These are phyloP conservation scores for Raphanus hybrid DNA, from an alignment of 441 rosid genomes.

Conservation along the genomic window DNA sequence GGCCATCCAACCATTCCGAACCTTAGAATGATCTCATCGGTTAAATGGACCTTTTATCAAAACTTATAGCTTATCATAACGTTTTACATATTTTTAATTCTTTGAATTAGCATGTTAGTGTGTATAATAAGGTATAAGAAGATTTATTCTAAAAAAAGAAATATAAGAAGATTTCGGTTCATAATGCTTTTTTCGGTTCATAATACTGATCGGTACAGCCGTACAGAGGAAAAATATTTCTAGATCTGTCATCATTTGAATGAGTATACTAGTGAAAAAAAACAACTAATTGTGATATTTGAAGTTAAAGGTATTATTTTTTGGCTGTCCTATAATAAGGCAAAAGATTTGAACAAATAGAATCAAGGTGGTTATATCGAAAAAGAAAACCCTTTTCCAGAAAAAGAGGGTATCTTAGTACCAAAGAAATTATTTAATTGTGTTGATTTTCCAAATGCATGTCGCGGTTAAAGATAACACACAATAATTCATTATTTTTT, in stretches of 20 bases:
- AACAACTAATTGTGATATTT: background rate
- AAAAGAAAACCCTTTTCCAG: conserved; percentile 28
- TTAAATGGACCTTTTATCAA: background rate
- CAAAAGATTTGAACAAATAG: conserved; percentile 2
- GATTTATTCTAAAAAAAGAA: background rate
- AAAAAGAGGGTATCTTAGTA: conserved; percentile 24
- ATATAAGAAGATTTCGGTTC: background rate
- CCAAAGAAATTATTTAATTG: conserved; percentile 16
- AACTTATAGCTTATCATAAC: background rate
- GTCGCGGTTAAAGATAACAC: background rate
- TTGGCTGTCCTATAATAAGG: conserved; percentile 11
- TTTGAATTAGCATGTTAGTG: background rate
- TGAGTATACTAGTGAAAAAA: background rate
- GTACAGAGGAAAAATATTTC: background rate
- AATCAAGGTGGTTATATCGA: conserved; percentile 22
- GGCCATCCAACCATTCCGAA: too few relatives aligned
- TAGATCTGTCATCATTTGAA: background rate
- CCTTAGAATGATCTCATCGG: background rate
- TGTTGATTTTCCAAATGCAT: conserved; percentile 25
- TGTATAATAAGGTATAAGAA: background rate
- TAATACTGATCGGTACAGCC: background rate
- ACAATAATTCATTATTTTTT: background rate
- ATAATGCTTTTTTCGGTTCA: background rate
- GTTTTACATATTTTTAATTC: background rate
- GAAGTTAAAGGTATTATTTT: background rate